A percentile compares a stretch with the other conserved stretches of the same genome.
phyloP scores from a whole-genome alignment of 2,329 filamentous ascomycete species.

The Myrmaecium sp. region DNA sequence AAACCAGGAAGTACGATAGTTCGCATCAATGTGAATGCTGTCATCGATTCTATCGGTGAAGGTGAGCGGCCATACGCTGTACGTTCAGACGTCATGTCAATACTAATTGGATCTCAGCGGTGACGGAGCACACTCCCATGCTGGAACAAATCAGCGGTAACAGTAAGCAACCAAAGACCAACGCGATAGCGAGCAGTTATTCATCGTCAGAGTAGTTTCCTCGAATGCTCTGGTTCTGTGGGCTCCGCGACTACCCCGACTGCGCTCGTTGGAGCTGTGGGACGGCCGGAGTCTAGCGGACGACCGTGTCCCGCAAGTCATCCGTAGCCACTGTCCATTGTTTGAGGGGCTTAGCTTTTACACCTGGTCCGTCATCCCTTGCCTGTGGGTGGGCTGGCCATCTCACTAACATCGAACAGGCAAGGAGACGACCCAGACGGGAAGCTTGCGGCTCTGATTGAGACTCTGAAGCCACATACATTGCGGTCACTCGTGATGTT shows the following conservation, averaged over 20 bases:
- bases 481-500: constrained; percentile 42
- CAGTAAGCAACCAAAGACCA: constrained; percentile 15
- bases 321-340: constrained; percentile 40
- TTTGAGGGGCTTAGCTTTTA: constrained; percentile 46
- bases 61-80: constrained; percentile 13
- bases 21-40: constrained; percentile 23
- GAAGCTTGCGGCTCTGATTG: constrained; percentile 41
- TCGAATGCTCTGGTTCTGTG: constrained; percentile 37
- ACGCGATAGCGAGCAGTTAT: no score
- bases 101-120: constrained; percentile 15
- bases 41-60: constrained; percentile 32
- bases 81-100: constrained; percentile 1
- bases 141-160: constrained; percentile 43
- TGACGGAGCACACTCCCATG: constrained; percentile 31
- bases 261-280: constrained; percentile 43
- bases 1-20: constrained; percentile 13
- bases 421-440: constrained; percentile 34
- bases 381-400: no score
- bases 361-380: constrained; percentile 18
- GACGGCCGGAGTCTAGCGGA: constrained; percentile 43
- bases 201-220: constrained; percentile 23
- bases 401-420: constrained; percentile 14
- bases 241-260: constrained; percentile 39
- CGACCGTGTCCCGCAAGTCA: constrained; percentile 33
- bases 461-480: constrained; percentile 36